These are phyloP conservation scores for Ophiostoma triangulosporum DNA, from an alignment of 2,329 filamentous ascomycete genomes.

Conservation along the genomic window DNA sequence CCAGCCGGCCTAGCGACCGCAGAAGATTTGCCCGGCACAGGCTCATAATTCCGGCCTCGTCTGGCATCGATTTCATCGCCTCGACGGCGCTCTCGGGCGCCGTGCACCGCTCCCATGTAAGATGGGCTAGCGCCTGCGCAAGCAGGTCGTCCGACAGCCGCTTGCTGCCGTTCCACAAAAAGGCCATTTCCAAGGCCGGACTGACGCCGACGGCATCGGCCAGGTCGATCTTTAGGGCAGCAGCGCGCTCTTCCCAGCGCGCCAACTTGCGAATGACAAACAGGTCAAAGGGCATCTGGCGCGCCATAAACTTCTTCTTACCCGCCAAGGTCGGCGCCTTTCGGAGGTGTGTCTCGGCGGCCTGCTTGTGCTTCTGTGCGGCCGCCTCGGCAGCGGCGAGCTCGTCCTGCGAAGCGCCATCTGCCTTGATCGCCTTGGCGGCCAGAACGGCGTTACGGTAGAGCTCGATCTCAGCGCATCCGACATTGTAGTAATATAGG, in stretches of 20 bases:
- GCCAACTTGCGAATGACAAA: conserved; percentile 72
- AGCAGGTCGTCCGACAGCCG: conserved; percentile 59
- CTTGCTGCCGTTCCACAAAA: conserved; percentile 83
- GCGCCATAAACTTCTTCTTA: conserved; percentile 80
- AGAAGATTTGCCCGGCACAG: conserved; percentile 54
- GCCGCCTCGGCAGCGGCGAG: conserved; percentile 8
- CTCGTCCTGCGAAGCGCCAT: conserved; percentile 18
- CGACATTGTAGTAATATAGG: conserved; percentile 82
- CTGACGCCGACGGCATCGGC: conserved; percentile 70
- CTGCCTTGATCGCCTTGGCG: conserved; percentile 14
- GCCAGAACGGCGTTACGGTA: conserved; percentile 51
- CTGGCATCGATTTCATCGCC: conserved; percentile 37
- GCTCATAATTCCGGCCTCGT: conserved; percentile 51
- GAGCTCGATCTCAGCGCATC: conserved; percentile 61
- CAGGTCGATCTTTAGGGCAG: conserved; percentile 51
- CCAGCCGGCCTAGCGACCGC: conserved; percentile 46
- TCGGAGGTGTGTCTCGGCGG: conserved; percentile 56
- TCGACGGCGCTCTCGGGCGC: conserved; percentile 26
- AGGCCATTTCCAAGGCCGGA: conserved; percentile 81
- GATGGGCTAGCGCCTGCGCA: conserved; percentile 43
- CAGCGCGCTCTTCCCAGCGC: conserved; percentile 75
- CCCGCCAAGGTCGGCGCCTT: conserved; percentile 63
- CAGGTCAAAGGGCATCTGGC: conserved; percentile 77
- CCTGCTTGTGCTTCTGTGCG: conserved; percentile 43
- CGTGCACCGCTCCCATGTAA: conserved; percentile 53